Evolutionary conservation across 495 filamentous ascomycete species (phyloP), one percentile per base, ranked within the genome.

Genomic region (Hypoxylon subgilvum): DNA sequence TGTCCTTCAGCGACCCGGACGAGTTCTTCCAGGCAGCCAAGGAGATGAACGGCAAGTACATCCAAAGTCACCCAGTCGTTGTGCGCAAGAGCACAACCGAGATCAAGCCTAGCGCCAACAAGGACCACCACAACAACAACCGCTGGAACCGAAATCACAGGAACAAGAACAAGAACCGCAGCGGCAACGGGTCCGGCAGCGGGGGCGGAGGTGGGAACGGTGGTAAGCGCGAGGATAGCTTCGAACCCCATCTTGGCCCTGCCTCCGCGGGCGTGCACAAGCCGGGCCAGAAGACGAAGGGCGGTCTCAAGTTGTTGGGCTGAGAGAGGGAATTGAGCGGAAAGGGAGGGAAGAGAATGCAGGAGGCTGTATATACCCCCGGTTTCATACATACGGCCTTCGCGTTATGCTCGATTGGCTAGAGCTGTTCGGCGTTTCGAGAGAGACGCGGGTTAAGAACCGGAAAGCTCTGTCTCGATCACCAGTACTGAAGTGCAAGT

Each of bases 11-110:
- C 57, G 88, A 96, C 69, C 88, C 91, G 3, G 94, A 98, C 65
- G 91, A 97, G 66, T 97, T 92, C 73, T 97, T 97, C 79, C 81
- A 86, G 48, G 92, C 94, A 0, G 93, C 89, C 58, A 88, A 92
- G 75, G 95, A 97, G 74, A 98, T 98, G 95, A 87, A 97, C 70
- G 92, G 92, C 39, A 97, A 98, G 77, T 98, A 98, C 70, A 97
- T 98, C 71, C 94, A 95, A 31, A 96, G 91, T 66, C 94, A 97
- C 73, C 94, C 94, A 1, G 86, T 98, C 6, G 76, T 89, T 35
- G 78, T 97, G 54, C 85, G 88, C 71, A 86, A 92, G 66, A 90
- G 89, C 66, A 96, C 86, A 40, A 96, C 95, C 19, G 92, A 97
- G 74, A 87, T 97, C 67, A 89, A 88, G 61, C 85, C 88, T 12